Evolutionary conservation across 2,329 filamentous ascomycete species (phyloP), one percentile per base, ranked within the genome.

Genomic region (Chrysoporthe cubensis): DNA sequence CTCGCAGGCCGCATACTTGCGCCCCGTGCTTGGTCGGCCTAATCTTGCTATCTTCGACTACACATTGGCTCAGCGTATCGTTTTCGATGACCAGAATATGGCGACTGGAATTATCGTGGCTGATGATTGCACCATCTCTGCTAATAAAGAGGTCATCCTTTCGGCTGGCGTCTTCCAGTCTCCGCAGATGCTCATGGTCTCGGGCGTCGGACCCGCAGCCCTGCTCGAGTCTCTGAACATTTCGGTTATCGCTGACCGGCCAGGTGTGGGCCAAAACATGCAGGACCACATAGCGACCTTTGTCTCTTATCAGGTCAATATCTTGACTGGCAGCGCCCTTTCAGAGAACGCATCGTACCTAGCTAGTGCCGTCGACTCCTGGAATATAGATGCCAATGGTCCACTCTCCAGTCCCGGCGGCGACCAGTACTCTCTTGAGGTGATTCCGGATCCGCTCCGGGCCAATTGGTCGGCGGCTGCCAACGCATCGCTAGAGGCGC

Each of bases 121-220:
- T 16, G 54, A 46, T 4, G 48, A 32, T n/a, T 46, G n/a, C 5
- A 21, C 44, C 46, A 61, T 69, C 46, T 54, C 64, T 4, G 67
- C 60, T 18, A 13, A 11, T 7, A 4, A 72, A 54, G 81, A 83
- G 70, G 78, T 83, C 42, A 80, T 84, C 37, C 65, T 83, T 0
- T 80, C 80, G 0, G 80, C 79, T 0, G 81, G 81, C 14, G 75
- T 76, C 1, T 80, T 81, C 66, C 78, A 80, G 48, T 80, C 78
- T 0, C 81, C 80, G 0, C 80, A 82, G 64, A 72, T 77, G 16
- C 66, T 77, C 11, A 73, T 75, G 71, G 71, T 77, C 1, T 75
- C 74, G 16, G 66, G 66, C 1, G 18, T 68, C 21, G 63, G 66
- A 3, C 67, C 67, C 2, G 57, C 34, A 2, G 64, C 42, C 7